Conservation (phyloP, 768 basidiomycete genomes). For the Suillus tomentosus region DNA sequence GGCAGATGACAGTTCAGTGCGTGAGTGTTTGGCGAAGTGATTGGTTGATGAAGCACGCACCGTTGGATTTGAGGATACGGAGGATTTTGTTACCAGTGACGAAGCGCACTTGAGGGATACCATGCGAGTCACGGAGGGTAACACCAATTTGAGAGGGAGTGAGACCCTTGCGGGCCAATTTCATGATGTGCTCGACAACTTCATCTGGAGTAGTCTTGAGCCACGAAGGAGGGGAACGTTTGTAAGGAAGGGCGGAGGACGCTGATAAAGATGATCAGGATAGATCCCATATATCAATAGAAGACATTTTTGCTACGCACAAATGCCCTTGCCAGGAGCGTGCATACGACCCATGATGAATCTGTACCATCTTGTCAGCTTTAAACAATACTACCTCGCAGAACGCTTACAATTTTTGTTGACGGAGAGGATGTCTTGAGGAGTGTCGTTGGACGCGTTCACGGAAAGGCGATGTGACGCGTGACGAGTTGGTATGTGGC, state of each 20-base stretch:
- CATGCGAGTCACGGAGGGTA: constrained; percentile 95
- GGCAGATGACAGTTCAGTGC: constrained; percentile 15
- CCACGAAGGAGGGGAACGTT: constrained; percentile 93
- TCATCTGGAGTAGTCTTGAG: constrained; percentile 96
- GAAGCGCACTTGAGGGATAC: constrained; percentile 96
- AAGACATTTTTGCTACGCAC: constrained; percentile 49
- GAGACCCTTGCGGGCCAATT: constrained; percentile 96
- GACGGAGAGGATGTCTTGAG: constrained; percentile 42
- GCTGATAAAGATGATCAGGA: constrained; percentile 37
- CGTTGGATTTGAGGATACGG: constrained; percentile 93
- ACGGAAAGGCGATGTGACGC: constrained; percentile 28
- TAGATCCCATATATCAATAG: constrained; percentile 3
- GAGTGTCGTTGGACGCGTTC: constrained; percentile 35
- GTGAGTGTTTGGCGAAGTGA: constrained; percentile 23
- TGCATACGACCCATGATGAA: constrained; percentile 95
- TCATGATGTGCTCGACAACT: constrained; percentile 93
- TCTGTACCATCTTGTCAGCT: constrained; percentile 31
- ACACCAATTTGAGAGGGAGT: constrained; percentile 99
- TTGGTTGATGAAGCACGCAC: constrained; percentile 48
- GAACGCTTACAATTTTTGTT: constrained; percentile 40
- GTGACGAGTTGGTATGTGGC: constrained; percentile 40
- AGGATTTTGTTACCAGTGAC: constrained; percentile 99
- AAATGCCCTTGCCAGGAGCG: constrained; percentile 99
- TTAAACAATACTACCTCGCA: constrained; percentile 15
- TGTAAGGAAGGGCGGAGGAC: constrained; percentile 98